phyloP scores from a whole-genome alignment of 352 stramenopile species.

The Lagenidium giganteum region DNA sequence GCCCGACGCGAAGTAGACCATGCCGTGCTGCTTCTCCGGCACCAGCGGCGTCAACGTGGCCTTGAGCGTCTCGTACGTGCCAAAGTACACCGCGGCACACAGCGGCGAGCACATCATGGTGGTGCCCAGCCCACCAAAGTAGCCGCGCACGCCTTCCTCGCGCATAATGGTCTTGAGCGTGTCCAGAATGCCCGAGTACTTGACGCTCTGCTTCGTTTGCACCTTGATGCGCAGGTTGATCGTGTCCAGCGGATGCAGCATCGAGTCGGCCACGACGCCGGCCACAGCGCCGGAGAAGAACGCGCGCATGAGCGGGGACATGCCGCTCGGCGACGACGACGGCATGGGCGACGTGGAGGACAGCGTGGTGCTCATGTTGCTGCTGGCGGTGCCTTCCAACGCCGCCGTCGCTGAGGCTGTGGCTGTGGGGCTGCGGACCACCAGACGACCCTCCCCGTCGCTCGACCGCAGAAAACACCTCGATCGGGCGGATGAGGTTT shows the following conservation, averaged over 20 bases:
- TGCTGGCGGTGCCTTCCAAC: too few species aligned
- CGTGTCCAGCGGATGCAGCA: constrained; percentile 75
- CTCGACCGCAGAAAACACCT: too few species aligned
- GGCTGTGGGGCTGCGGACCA: too few species aligned
- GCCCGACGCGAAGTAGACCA: constrained; percentile 70
- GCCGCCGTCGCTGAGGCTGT: too few species aligned
- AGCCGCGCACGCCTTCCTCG: constrained; percentile 68
- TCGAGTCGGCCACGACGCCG: constrained; percentile 66
- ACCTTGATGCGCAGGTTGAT: constrained; percentile 86
- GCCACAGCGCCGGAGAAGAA: constrained; percentile 68
- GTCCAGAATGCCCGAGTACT: constrained; percentile 62
- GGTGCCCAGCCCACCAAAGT: constrained; percentile 68
- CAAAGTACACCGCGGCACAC: constrained; percentile 72
- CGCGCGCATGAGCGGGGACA: constrained; percentile 47
- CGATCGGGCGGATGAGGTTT: too few species aligned
- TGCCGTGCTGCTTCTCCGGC: constrained; percentile 33
- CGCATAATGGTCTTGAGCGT: constrained; percentile 57
- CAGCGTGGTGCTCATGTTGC: too few species aligned
- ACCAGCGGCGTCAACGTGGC: constrained; percentile 30
- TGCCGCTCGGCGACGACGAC: background rate
- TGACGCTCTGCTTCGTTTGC: constrained; percentile 36
- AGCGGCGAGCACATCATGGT: constrained; percentile 70
- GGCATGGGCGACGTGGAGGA: background rate
- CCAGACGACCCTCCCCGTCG: too few species aligned
- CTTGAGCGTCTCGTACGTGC: constrained; percentile 78